Base-by-base conservation (phyloP, 208 protist species). In the Trypanosoma lewisi region DNA sequence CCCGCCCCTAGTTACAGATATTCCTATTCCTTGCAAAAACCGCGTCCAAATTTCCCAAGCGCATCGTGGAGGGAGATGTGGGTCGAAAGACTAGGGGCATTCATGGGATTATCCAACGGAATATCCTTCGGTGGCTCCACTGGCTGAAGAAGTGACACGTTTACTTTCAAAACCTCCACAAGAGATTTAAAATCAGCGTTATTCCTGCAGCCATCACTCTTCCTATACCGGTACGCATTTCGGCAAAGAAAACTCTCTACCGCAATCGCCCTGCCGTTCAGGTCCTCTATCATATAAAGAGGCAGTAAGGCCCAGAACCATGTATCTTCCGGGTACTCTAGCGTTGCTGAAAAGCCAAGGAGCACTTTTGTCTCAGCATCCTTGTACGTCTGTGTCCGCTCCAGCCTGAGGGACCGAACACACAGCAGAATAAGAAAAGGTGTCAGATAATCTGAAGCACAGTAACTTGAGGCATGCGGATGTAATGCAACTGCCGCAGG, bases 401-500 rank as follows among this genome's bases (percentile, higher is more conserved):
- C 56, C 37, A 94, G 54, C 34, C 68, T 55, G 9, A 92, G 21
- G 2, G 87, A 62, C 14, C 90, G 84, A n/a, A 90, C 45, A 4
- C 61, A 63, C 5, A 69, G 44, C 11, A 90, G 44, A 51, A 94
- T 87, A 19, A 94, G 41, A 44, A 96, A 91, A 4, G 90, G 83
- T n/a, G 75, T 77, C 37, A 91, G 53, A 60, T 88, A 93, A 50
- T 92, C 87, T 8, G 79, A 77, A 42, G 80, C 77, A 37, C 70
- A 84, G 77, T 96, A 96, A 73, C 82, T 93, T 4, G 87, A 94
- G 0, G 87, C 82, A 65, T 93, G 85, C 28, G 90, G 87, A 70
- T 94, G 90, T 33, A 96, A 77, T 30, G 70, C 75, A n/a, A 60
- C 68, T 0, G 77, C 58, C 9, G 75, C 67, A 2, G 87, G 87